These are phyloP conservation scores for Talaromyces sp. DNA, from an alignment of 2,329 filamentous ascomycete species.

Conservation along the genomic window DNA sequence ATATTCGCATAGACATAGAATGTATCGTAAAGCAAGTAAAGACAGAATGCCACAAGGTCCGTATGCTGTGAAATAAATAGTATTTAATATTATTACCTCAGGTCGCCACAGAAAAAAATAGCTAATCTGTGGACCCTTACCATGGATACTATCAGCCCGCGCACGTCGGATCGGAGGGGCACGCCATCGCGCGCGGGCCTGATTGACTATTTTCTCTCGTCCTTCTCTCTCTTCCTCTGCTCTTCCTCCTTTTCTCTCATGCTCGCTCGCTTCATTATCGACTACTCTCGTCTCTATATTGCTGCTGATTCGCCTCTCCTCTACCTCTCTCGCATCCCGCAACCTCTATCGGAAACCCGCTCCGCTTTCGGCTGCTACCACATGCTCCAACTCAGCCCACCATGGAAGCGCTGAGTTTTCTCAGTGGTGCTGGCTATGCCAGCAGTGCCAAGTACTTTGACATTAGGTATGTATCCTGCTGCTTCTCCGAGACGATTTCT, in stretches of 20 bases:
- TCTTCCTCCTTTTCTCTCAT: background rate
- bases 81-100: too few species aligned
- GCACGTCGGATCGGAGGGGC: slow-evolving; percentile 1
- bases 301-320: background rate
- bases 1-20: too few species aligned
- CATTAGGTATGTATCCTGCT: slow-evolving; percentile 36
- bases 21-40: too few species aligned
- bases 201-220: background rate
- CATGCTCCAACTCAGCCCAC: background rate
- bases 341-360: background rate
- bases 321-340: background rate
- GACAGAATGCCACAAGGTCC: too few species aligned
- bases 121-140: background rate
- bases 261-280: background rate
- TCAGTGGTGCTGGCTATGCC: slow-evolving; percentile 36
- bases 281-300: background rate
- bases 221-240: background rate
- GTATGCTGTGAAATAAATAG: too few species aligned
- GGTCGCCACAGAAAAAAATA: too few species aligned
- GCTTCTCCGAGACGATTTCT: background rate
- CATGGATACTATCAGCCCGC: background rate
- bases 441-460: slow-evolving; percentile 47
- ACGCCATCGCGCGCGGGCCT: background rate
- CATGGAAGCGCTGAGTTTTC: slow-evolving; percentile 43
- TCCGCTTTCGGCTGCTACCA: background rate